Evolutionary conservation across 768 basidiomycete genomes (phyloP), one percentile per base, ranked within the genome.

Genomic region (Podaxis rugospora): DNA sequence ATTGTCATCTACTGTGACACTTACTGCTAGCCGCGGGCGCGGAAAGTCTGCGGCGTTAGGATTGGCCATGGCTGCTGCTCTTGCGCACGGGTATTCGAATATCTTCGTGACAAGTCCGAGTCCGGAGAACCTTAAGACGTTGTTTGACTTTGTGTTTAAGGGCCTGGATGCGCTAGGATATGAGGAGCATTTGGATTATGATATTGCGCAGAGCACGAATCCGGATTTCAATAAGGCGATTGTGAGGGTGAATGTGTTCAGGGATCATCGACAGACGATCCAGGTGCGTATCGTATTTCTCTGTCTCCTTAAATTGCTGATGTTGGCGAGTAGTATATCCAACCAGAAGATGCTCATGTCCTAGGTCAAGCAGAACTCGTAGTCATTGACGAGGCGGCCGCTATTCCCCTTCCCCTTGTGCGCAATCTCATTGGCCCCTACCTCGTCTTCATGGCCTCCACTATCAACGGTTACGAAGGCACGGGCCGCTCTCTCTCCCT

Each of bases 381-480:
- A 64, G 90, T 99, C 67, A 96, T 99, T 64, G 97, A 99, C 68
- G 97, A 99, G 74, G 96, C 96, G 5, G 97, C 97, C 7, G 97
- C 97, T 18, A 98, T 98, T 56, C 97, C 97, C 1, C 84, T 98
- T 16, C 95, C 96, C 1, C 88, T 99, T 37, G 96, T 99, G 16
- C 87, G 91, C 59, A 93, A 93, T 67, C 90, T 99, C 64, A 87
- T 99, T 57, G 97, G 97, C 0, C 90, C 89, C 0, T 98, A 98
- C 75, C 90, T 98, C 37, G 95, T 98, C 54, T 98, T 98, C 80
- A 89, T 98, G 81, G 93, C 97, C 1, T 97, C 95, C n/a, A 99
- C 97, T 0, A 95, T 99, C 76, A 98, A 98, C 71, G 97, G 97
- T 42, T 99, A 99, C 74, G 97, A 98, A 81, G 97, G 97, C 27